Base-by-base conservation (phyloP, 2,329 filamentous ascomycete genomes). In the Beauveria sp. region DNA sequence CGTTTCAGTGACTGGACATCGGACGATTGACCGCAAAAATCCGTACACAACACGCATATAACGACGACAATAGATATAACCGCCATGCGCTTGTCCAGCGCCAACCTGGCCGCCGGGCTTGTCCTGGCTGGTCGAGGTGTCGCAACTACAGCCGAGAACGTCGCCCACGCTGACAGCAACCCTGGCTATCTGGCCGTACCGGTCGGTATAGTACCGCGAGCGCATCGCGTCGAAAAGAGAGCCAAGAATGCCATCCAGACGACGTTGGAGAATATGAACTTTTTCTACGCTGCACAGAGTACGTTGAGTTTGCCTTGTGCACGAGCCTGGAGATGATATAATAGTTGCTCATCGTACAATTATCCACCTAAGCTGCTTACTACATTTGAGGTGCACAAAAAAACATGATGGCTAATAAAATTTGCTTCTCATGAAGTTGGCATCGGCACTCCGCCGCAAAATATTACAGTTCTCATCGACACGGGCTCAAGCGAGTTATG, bases 401-500 rank as follows among this genome's bases (percentile, higher is more conserved):
- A 22, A 59, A 12, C 22, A 57, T n/a, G 14, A 54, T 9, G 20
- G 57, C 57, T 60, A 53, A 60, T 49, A 28, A 38, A 1, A 14
- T n/a, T 52, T 46, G 51, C 18, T 45, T 34, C 7, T 6, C 12
- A 47, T 34, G 42, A 28, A 80, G 78, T 81, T 46, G 69, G 72
- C 28, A 72, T 81, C 28, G 79, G 79, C 30, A 74, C 71, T 1
- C 73, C 76, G 5, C 68, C 71, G 1, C 79, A 81, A 64, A 70
- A 66, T 12, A 70, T 81, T 42, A 75, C 77, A 12, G 77, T 81
- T 42, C 73, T 81, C 43, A 72, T 81, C 60, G 79, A 81, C 63
- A 81, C 79, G 0, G 81, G 81, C 18, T 83, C 81, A 5, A 78
- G 78, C 64, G 79, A 82, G 67, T 75, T 83, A 8, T 84, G 81